Percentiles rank a stretch among this genome's conserved stretches.
These are phyloP conservation scores for Metschnikowia proteae DNA, from an alignment of 805 yeast species.

Conservation along the genomic window DNA sequence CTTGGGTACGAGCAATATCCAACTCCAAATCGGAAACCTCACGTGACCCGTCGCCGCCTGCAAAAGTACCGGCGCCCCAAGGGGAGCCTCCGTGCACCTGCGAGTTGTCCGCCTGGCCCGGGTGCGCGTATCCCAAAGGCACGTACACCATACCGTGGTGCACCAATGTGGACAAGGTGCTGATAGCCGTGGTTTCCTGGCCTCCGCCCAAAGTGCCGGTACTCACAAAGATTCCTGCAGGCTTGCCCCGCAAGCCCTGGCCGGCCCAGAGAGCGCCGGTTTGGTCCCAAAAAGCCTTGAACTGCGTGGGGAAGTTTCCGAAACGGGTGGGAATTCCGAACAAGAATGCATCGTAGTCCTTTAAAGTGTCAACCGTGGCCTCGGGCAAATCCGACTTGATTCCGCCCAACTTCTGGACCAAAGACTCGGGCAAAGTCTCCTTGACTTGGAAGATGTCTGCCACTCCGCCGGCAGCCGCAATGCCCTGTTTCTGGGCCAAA, in stretches of 20 bases:
- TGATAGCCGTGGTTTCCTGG: slow-evolving; percentile 66
- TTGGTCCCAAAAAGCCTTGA: slow-evolving; percentile 69
- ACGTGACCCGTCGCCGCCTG: slow-evolving; percentile 75
- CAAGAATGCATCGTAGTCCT: slow-evolving; percentile 65
- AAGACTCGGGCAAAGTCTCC: slow-evolving; percentile 66
- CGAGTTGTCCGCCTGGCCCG: slow-evolving; percentile 50
- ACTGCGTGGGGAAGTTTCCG: slow-evolving; percentile 74
- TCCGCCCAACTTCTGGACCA: slow-evolving; percentile 56
- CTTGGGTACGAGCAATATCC: slow-evolving; percentile 64
- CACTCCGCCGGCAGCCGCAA: slow-evolving; percentile 60
- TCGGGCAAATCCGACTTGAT: slow-evolving; percentile 34
- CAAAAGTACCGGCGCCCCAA: slow-evolving; percentile 83
- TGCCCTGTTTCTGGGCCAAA: slow-evolving; percentile 61
- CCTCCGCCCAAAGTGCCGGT: slow-evolving; percentile 79
- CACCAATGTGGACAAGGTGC: slow-evolving; percentile 52
- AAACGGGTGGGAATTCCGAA: slow-evolving; percentile 81
- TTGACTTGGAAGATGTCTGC: slow-evolving; percentile 73
- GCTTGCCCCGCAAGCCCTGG: slow-evolving; percentile 68
- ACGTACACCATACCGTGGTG: slow-evolving; percentile 79
- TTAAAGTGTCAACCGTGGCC: slow-evolving; percentile 54
- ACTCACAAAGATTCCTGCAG: slow-evolving; percentile 66
- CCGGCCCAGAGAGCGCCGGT: slow-evolving; percentile 75
- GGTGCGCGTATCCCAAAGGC: slow-evolving; percentile 73
- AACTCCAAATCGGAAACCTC: slow-evolving; percentile 60
- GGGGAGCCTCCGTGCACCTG: slow-evolving; percentile 81